Evolutionary conservation across 75 land plant species (phyloP).

Genomic region (Sequoia sempervirens): DNA sequence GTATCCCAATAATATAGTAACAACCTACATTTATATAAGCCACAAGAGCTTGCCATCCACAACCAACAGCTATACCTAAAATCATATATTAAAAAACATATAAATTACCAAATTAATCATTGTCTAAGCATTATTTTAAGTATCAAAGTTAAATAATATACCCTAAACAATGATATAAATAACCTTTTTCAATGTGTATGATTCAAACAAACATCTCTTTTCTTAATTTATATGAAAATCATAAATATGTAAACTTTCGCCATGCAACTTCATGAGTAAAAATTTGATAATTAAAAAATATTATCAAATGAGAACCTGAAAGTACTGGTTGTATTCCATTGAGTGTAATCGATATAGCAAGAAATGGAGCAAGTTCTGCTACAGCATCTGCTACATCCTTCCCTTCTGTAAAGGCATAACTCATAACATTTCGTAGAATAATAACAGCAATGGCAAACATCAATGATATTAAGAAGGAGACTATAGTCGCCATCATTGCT

Average conservation of each 20-base stretch:
- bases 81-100: neutral
- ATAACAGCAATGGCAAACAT: conserved; percentile 21
- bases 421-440: conserved; percentile 29
- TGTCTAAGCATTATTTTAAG: too few species aligned
- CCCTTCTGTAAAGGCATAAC: conserved; percentile 55
- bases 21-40: conserved; percentile 57
- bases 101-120: too few species aligned
- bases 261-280: too few species aligned
- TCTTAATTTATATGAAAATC: too few species aligned
- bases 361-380: conserved; percentile 43
- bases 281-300: neutral
- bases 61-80: conserved; percentile 62
- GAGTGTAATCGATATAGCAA: conserved; percentile 46
- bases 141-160: too few species aligned
- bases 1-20: conserved; percentile 63
- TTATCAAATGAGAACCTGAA: conserved; percentile 42
- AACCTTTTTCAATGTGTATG: too few species aligned
- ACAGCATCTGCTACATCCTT: conserved; percentile 35
- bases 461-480: conserved; percentile 28
- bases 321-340: conserved; percentile 79
- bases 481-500: conserved; percentile 28
- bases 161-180: too few species aligned
- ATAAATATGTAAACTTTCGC: too few species aligned
- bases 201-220: too few species aligned
- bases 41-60: conserved; percentile 72